Evolutionary conservation across 345 rosid species (phyloP).

Genomic region (Lepidium didymum): DNA sequence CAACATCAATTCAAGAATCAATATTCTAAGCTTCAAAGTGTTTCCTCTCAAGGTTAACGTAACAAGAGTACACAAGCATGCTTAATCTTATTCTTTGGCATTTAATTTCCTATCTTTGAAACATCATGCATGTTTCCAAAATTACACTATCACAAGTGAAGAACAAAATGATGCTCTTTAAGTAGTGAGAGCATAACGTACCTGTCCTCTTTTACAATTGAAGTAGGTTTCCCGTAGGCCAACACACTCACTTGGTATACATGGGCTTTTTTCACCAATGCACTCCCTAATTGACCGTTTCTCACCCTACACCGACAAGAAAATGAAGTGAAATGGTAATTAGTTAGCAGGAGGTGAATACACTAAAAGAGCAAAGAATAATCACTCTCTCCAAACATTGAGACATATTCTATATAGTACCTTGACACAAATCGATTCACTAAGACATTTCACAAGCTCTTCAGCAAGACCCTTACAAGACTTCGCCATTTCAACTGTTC

Average conservation of each 20-base stretch:
- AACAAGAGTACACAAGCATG: background rate
- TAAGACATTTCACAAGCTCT: conserved; percentile 92
- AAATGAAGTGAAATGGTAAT: background rate
- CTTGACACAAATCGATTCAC: conserved; percentile 82
- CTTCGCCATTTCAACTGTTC: conserved; percentile 55
- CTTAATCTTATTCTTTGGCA: background rate
- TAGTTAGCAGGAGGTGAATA: background rate
- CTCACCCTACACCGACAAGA: conserved; percentile 40
- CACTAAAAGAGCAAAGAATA: background rate
- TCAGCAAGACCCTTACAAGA: conserved; percentile 94
- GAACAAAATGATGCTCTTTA: background rate
- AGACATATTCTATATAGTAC: conserved; percentile 12
- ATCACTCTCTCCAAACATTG: background rate
- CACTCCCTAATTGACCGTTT: conserved; percentile 79
- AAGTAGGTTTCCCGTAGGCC: conserved; percentile 94
- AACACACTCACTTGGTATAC: conserved; percentile 78
- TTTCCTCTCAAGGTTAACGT: background rate
- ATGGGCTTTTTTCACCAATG: conserved; percentile 79
- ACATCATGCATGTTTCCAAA: background rate
- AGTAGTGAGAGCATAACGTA: conserved; percentile 16
- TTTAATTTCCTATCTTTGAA: background rate
- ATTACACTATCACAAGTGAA: background rate
- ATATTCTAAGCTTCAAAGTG: background rate
- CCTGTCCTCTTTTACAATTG: conserved; percentile 99
- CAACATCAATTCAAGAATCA: background rate